phyloP scores from a whole-genome alignment of 2,329 filamentous ascomycete genomes.

The Alternaria dauci region DNA sequence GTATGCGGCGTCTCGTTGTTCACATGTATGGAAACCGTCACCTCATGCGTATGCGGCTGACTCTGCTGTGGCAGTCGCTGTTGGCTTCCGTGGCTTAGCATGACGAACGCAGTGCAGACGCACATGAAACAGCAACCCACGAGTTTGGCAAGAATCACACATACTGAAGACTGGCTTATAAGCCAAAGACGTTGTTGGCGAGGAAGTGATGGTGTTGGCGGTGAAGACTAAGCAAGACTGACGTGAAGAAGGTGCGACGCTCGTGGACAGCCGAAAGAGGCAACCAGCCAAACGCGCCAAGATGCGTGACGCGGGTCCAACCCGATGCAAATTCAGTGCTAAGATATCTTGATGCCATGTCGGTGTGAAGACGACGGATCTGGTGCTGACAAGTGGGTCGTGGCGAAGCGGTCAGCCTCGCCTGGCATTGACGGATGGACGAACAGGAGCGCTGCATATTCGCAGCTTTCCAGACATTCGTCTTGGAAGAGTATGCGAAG shows the following conservation, averaged over 20 bases:
- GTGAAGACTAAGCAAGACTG: slow-evolving; percentile 17
- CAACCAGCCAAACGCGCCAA: slow-evolving; percentile 19
- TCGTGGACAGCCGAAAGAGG: slow-evolving; percentile 14
- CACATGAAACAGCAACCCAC: slow-evolving; percentile 11
- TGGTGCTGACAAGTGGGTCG: slow-evolving; percentile 3
- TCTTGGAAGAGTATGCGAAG: background rate
- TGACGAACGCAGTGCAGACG: slow-evolving; percentile 16
- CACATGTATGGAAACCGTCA: slow-evolving; percentile 17
- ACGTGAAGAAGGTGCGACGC: slow-evolving; percentile 19
- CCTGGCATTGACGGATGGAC: background rate
- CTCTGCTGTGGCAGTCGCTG: slow-evolving; percentile 16
- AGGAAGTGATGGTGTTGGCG: background rate
- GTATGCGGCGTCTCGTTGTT: background rate
- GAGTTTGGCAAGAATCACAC: slow-evolving; percentile 21
- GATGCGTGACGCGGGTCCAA: slow-evolving; percentile 7
- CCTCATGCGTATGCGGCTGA: slow-evolving; percentile 12
- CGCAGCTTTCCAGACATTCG: background rate
- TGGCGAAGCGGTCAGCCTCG: background rate
- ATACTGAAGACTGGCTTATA: slow-evolving; percentile 16
- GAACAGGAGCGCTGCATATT: background rate
- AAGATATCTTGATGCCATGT: background rate
- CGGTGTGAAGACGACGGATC: background rate
- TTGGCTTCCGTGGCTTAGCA: slow-evolving; percentile 28
- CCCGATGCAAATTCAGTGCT: background rate
- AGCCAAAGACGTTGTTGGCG: slow-evolving; percentile 1